A percentile compares a stretch with the other conserved stretches of the same genome.
These are phyloP conservation scores for Claviceps sp. DNA, from an alignment of 2,329 filamentous ascomycete species.

Conservation along the genomic window DNA sequence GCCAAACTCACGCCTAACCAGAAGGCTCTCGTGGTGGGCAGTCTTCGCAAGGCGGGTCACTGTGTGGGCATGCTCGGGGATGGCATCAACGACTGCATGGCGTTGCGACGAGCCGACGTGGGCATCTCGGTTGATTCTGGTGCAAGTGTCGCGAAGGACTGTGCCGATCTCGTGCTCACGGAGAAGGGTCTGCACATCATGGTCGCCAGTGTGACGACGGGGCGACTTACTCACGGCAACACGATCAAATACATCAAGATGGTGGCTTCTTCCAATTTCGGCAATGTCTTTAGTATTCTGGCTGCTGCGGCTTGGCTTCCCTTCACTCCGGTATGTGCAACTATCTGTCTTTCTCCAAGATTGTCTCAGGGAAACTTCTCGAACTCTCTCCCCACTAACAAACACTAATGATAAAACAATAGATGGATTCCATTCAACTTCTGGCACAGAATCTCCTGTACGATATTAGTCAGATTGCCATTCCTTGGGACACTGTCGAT, in stretches of 20 bases:
- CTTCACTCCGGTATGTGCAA: slow-evolving; percentile 9
- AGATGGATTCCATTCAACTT: slow-evolving; percentile 16
- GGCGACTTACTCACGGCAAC: slow-evolving; percentile 16
- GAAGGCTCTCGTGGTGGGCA: slow-evolving; percentile 14
- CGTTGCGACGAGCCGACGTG: slow-evolving; percentile 14
- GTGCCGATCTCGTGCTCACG: slow-evolving; percentile 16
- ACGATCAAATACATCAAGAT: slow-evolving; percentile 20
- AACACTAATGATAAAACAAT: neutral
- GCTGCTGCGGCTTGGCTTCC: slow-evolving; percentile 16
- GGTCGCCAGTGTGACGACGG: slow-evolving; percentile 13
- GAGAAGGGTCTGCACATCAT: slow-evolving; percentile 18
- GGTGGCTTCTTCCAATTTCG: slow-evolving; percentile 19
- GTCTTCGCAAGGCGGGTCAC: slow-evolving; percentile 12
- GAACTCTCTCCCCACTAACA: neutral
- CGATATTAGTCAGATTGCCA: slow-evolving; percentile 17
- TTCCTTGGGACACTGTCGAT: slow-evolving; percentile 17
- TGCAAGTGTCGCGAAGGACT: slow-evolving; percentile 17
- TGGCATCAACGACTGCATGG: slow-evolving; percentile 18
- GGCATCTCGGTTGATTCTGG: slow-evolving; percentile 19
- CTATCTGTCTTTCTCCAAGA: neutral
- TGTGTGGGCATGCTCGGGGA: slow-evolving; percentile 18
- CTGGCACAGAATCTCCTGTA: slow-evolving; percentile 17
- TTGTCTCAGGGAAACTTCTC: too few relatives aligned
- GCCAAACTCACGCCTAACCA: slow-evolving; percentile 16
- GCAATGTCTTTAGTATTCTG: slow-evolving; percentile 17